Evolutionary conservation across 257 asterid genomes (phyloP), one percentile per base, ranked within the genome.

Genomic region (Leptodermis oblonga): DNA sequence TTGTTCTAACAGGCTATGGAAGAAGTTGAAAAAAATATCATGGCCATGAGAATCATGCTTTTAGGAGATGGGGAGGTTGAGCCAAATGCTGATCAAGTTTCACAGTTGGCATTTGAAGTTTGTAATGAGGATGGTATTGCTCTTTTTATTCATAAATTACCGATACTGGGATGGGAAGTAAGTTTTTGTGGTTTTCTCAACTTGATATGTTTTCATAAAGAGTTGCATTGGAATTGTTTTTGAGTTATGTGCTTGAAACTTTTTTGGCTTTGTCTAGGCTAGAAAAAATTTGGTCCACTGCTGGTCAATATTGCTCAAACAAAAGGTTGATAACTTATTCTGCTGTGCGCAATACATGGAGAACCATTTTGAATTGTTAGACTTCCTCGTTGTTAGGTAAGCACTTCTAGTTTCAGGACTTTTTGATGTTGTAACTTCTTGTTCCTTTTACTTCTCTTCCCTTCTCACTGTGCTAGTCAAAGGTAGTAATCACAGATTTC

Each of bases 141-240:
- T 77, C 97, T 94, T 68, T 83, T 94, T 69, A 79, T 94, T 82
- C 99, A 94, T 85, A 86, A 87, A 80, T 76, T 94, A 72, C 89
- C 96, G 28, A 84, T 83, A 77, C 80, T 94, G 79, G 96, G 97
- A 74, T 94, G 99, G 99, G 99, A 94, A 82, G 99, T 91, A 85
- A 82, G 97, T 83, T 67, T 43, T 41, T 59, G 1, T 45, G 41
- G 11, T 63, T 51, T 28, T 30, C 66, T 64, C 20, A 48, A 62
- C 54, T 63, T 66, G 23, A 34, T 43, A 22, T 46, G 39, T 42
- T 17, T 14, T 31, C 17, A 48, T 46, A 39, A 36, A 61, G 65
- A 61, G 30, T 55, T 54, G 65, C 26, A 33, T 13, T 69, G 62
- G 59, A 43, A 66, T 71, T 70, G 70, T 49, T 31, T 43, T 36